Conservation (phyloP, 768 basidiomycete genomes). For the Leccinum ochraceum region DNA sequence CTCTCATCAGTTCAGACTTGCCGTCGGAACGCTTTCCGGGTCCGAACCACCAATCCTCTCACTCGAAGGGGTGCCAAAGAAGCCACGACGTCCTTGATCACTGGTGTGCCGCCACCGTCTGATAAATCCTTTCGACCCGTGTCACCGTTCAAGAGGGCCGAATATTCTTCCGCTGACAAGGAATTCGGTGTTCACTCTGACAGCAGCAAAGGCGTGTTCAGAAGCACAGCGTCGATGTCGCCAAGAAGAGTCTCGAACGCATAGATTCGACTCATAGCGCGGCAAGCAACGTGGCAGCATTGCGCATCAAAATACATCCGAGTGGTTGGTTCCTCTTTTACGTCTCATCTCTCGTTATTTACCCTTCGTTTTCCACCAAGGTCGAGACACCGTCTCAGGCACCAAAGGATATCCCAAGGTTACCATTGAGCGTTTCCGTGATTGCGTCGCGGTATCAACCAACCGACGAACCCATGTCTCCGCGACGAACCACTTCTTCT, state of each 20-base stretch:
- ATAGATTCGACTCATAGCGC: conserved; percentile 50
- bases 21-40: background rate
- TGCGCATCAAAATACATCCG: no score
- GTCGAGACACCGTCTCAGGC: conserved; percentile 53
- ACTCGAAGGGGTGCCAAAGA: background rate
- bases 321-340: conserved; percentile 41
- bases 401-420: conserved; percentile 62
- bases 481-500: conserved; percentile 9
- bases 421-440: conserved; percentile 63
- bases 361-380: conserved; percentile 33
- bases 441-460: conserved; percentile 65
- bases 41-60: background rate
- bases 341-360: background rate
- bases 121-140: background rate
- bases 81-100: conserved; percentile 23
- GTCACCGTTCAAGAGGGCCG: no score
- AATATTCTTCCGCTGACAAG: conserved; percentile 22
- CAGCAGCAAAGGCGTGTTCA: conserved; percentile 14
- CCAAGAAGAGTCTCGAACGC: conserved; percentile 18
- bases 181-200: conserved; percentile 37
- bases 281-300: conserved; percentile 51
- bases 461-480: conserved; percentile 36
- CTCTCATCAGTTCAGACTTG: conserved; percentile 4
- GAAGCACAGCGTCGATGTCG: conserved; percentile 34
- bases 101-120: conserved; percentile 8